A percentile compares a stretch with the other conserved stretches of the same genome.
Conservation (phyloP, 75 land plant species). For the Ceratopteris richardii region DNA sequence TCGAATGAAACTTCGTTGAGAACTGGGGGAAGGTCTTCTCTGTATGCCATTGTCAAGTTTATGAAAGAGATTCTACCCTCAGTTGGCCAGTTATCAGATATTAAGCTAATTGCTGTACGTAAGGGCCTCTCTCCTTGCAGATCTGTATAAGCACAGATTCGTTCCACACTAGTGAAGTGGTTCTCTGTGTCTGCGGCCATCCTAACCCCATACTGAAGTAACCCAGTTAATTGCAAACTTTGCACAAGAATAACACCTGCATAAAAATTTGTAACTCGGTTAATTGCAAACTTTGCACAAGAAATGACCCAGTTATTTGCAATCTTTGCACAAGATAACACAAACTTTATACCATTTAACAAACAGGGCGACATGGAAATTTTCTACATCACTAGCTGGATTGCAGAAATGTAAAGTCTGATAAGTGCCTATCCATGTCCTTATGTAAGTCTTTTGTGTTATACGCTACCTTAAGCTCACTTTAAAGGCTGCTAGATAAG, state of each 20-base stretch:
- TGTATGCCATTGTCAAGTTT: constrained; percentile 27
- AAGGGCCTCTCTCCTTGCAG: constrained; percentile 12
- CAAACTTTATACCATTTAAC: too few relatives aligned
- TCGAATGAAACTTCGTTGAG: constrained; percentile 24
- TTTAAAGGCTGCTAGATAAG: too few relatives aligned
- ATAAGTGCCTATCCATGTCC: too few relatives aligned
- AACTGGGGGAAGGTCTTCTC: constrained; percentile 22
- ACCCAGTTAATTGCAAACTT: constrained; percentile 27
- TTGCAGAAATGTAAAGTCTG: too few relatives aligned
- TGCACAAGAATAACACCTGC: constrained; percentile 28
- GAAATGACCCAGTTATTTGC: constrained; percentile 27
- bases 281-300: background rate
- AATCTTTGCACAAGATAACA: constrained; percentile 28
- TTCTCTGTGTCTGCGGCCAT: constrained; percentile 26
- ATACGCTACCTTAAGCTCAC: too few relatives aligned
- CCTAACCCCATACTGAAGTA: constrained; percentile 27
- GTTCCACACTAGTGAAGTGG: constrained; percentile 31
- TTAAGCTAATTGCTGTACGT: constrained; percentile 8
- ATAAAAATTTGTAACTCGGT: background rate
- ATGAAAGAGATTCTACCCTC: constrained; percentile 19
- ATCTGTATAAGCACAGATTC: constrained; percentile 19
- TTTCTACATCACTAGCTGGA: background rate
- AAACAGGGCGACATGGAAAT: background rate
- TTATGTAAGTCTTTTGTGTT: too few relatives aligned
- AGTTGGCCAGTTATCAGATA: constrained; percentile 25